Conservation (phyloP, 1,284 basidiomycete genomes). For the Rhodotorula sp. region DNA sequence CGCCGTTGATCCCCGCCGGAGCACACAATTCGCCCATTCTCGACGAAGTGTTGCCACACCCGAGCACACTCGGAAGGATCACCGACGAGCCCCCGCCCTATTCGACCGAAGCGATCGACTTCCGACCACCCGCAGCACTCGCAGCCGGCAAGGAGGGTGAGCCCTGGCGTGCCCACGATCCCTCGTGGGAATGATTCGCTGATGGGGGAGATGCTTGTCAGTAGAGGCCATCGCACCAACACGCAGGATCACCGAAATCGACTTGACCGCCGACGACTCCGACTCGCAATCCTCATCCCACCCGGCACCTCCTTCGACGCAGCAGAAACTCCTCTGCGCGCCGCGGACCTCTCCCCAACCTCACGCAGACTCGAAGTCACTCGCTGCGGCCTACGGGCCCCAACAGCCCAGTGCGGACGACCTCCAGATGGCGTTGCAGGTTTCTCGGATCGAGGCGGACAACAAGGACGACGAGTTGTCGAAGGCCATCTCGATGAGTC, state of each 20-base stretch:
- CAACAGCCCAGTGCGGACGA: conserved; percentile 5
- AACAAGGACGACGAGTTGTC: conserved; percentile 8
- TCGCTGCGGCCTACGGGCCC: background rate
- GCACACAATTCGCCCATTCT: background rate
- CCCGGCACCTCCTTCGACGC: background rate
- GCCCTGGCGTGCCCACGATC: no score
- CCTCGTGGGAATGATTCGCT: no score
- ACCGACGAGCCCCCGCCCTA: background rate
- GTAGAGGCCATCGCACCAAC: background rate
- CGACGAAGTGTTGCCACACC: conserved; percentile 9
- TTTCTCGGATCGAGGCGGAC: background rate
- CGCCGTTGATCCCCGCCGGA: conserved; percentile 1
- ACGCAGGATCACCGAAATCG: background rate
- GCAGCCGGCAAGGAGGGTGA: background rate
- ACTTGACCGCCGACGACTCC: conserved; percentile 9
- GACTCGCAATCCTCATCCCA: background rate
- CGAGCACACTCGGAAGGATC: background rate
- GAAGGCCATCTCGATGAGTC: conserved; percentile 18
- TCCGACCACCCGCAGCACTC: background rate
- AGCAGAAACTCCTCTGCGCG: background rate
- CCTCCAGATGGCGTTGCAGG: conserved; percentile 2
- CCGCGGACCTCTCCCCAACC: background rate
- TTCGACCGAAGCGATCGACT: background rate
- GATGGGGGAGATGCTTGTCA: background rate
- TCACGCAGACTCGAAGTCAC: background rate